Evolutionary conservation across 2,329 filamentous ascomycete species (phyloP), one percentile per base, ranked within the genome.

Genomic region (Nemania sp.): DNA sequence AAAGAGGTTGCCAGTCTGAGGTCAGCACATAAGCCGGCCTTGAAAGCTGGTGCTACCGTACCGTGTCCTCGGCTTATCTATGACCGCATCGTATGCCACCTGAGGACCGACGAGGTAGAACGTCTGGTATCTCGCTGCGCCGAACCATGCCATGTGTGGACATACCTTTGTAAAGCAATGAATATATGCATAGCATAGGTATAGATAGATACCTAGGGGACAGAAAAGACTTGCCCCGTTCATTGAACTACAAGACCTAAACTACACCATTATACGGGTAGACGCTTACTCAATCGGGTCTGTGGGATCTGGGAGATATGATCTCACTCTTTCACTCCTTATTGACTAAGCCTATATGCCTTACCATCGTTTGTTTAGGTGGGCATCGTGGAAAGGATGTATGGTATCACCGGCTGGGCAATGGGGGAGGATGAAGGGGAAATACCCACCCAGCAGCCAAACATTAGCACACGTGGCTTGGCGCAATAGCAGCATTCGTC

Each of bases 401-500:
- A 3, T 3, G 7, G 25, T 29, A 29, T 29, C 25, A 29, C 25
- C 25, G 7, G 4, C 25, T 29, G 25, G 25, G 25, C 7, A 29
- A 29, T 29, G 37, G 37, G 20, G 40, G n/a, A n/a, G 40, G 40
- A 43, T 43, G 43, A 29, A 46, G 18, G 12, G 20, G 25, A 12
- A 17, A 9, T 20, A 42, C 25, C 48, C 6, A 17, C 48, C 55
- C 58, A 46, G 52, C 45, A 54, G 25, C 58, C 63, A 65, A 48
- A 56, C 32, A 43, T 57, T 32, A 46, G 48, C 58, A 60, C 65
- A 67, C 65, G 63, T 65, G 65, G 55, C 25, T 51, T 32, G 18
- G 45, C 43, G 29, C 43, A 54, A 51, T 59, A 49, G 53, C 52
- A 56, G 45, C 54, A 67, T 64, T 67, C 60, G 63, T 54, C 49